Percentiles rank a stretch among this genome's conserved stretches.
These are phyloP conservation scores for Lolium rigidum DNA, from an alignment of 176 grass and related monocot species.

Conservation along the genomic window DNA sequence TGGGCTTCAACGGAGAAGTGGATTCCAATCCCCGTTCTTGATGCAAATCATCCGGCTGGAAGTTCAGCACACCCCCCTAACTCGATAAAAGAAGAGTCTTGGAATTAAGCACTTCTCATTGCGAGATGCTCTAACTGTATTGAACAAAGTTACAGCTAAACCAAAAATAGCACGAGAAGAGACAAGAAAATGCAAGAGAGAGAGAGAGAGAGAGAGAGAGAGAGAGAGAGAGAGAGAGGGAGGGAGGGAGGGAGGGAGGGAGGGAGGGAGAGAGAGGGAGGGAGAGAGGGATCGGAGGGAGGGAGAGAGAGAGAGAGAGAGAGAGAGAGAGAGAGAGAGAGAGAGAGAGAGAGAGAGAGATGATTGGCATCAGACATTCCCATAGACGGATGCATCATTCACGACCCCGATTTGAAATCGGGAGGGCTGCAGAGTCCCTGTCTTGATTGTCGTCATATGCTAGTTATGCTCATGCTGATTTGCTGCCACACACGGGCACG, in stretches of 20 bases:
- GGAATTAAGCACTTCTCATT: neutral
- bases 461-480: neutral
- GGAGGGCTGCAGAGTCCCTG: slow-evolving; percentile 35
- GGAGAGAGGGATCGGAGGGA: too few species aligned
- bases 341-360: too few species aligned
- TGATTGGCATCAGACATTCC: slow-evolving; percentile 55
- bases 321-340: too few species aligned
- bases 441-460: slow-evolving; percentile 38
- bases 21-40: slow-evolving; percentile 51
- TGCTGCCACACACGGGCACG: neutral
- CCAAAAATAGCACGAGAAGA: neutral
- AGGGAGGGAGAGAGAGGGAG: too few species aligned
- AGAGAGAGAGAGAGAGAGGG: too few species aligned
- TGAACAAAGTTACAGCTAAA: slow-evolving; percentile 4
- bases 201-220: too few species aligned
- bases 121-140: slow-evolving; percentile 3
- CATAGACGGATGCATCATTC: slow-evolving; percentile 62
- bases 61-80: neutral
- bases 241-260: too few species aligned
- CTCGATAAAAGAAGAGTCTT: neutral
- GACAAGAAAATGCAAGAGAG: neutral
- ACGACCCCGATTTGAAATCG: neutral
- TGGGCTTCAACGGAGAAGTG: slow-evolving; percentile 33
- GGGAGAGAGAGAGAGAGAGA: too few species aligned
- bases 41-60: slow-evolving; percentile 50